Evolutionary conservation across 1,284 basidiomycete genomes (phyloP).

Genomic region (Ustilago cynodontis): DNA sequence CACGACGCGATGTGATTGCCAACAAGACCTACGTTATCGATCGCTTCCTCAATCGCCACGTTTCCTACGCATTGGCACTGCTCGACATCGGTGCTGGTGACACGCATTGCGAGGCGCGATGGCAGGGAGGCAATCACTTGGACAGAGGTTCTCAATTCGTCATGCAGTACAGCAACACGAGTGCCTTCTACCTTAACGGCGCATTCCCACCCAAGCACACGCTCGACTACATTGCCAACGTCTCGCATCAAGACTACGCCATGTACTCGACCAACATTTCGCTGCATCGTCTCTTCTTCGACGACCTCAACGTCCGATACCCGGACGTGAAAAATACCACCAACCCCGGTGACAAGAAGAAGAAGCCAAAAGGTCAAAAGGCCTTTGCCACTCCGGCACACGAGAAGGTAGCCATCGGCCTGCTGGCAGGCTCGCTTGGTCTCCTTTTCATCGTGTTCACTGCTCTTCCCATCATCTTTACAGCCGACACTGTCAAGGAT

Average conservation of each 20-base stretch:
- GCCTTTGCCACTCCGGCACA: constrained; percentile 64
- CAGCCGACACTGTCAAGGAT: constrained; percentile 48
- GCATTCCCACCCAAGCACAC: constrained; percentile 52
- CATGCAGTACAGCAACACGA: constrained; percentile 49
- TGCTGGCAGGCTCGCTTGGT: constrained; percentile 56
- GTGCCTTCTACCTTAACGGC: constrained; percentile 35
- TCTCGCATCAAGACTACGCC: constrained; percentile 57
- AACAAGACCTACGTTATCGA: constrained; percentile 49
- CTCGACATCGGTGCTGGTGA: constrained; percentile 54
- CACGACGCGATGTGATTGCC: constrained; percentile 31
- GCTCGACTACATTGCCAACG: constrained; percentile 50
- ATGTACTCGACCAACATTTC: constrained; percentile 53
- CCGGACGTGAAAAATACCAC: constrained; percentile 46
- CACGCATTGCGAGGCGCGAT: constrained; percentile 48
- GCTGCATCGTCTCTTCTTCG: constrained; percentile 47
- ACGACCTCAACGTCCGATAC: constrained; percentile 38
- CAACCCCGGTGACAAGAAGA: constrained; percentile 56
- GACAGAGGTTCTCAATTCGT: constrained; percentile 47
- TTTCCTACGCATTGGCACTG: constrained; percentile 56
- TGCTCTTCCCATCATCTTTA: constrained; percentile 62
- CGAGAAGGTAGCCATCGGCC: constrained; percentile 59
- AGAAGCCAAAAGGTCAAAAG: constrained; percentile 36
- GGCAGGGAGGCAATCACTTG: constrained; percentile 65
- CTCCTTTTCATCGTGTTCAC: constrained; percentile 51
- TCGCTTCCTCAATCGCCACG: constrained; percentile 53